These are phyloP conservation scores for Limnanthes douglasii DNA, from an alignment of 345 rosid species.

Conservation along the genomic window DNA sequence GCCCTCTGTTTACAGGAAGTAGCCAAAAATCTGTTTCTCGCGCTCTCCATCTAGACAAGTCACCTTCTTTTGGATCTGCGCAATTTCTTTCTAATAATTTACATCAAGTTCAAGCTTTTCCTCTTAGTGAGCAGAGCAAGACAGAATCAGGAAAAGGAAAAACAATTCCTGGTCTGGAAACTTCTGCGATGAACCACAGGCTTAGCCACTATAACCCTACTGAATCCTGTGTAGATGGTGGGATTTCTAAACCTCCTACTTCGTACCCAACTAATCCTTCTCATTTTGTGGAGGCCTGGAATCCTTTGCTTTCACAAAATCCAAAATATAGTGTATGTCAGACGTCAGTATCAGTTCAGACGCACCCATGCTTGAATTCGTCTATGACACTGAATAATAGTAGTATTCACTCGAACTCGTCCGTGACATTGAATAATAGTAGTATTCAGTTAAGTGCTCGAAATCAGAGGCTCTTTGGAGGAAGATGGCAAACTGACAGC, in stretches of 20 bases:
- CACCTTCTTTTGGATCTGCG: slow-evolving; percentile 29
- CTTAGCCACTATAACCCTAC: slow-evolving; percentile 21
- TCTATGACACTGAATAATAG: slow-evolving; percentile 27
- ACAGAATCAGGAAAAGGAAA: slow-evolving; percentile 22
- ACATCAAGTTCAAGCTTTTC: slow-evolving; percentile 23
- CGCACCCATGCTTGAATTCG: slow-evolving; percentile 29
- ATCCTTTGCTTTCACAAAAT: slow-evolving; percentile 34
- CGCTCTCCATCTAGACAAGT: slow-evolving; percentile 22
- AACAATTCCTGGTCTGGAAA: slow-evolving; percentile 18
- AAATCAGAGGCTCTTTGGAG: slow-evolving; percentile 39
- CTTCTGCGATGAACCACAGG: slow-evolving; percentile 25
- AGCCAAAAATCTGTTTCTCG: slow-evolving; percentile 25
- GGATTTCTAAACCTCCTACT: slow-evolving; percentile 28
- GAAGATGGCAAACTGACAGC: slow-evolving; percentile 27
- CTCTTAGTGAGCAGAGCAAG: slow-evolving; percentile 33
- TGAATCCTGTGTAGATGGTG: slow-evolving; percentile 32
- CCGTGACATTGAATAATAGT: slow-evolving; percentile 27
- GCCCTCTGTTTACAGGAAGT: slow-evolving; percentile 33
- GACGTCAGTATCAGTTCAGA: slow-evolving; percentile 34
- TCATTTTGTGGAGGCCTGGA: slow-evolving; percentile 35
- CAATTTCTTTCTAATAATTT: slow-evolving; percentile 27
- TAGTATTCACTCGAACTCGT: slow-evolving; percentile 33
- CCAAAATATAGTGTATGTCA: slow-evolving; percentile 34
- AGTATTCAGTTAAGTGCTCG: slow-evolving; percentile 27
- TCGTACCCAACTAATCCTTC: slow-evolving; percentile 20